Evolutionary conservation across 805 yeast genomes (phyloP).

Genomic region (Saccharomycopsis synnaedendra): DNA sequence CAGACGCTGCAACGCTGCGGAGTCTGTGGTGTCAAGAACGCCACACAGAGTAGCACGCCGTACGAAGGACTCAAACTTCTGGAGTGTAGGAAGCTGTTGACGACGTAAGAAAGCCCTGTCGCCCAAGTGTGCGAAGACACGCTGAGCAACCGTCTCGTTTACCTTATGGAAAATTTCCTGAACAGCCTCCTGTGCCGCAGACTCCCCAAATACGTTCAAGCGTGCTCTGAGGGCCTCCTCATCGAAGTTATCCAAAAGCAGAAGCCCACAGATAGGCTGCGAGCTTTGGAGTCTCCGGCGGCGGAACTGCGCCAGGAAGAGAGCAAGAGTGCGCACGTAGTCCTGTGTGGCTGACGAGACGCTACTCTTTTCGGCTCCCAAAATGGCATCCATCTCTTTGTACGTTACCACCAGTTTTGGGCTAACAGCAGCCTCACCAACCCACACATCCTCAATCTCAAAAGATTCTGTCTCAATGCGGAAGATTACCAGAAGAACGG

Average conservation of each 20-base stretch:
- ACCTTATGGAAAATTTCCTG: slow-evolving; percentile 73
- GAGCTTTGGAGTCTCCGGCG: slow-evolving; percentile 50
- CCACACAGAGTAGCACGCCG: slow-evolving; percentile 59
- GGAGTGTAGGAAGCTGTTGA: slow-evolving; percentile 73
- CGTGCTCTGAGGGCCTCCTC: slow-evolving; percentile 70
- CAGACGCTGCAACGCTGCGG: slow-evolving; percentile 63
- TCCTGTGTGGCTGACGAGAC: slow-evolving; percentile 49
- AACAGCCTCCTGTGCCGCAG: slow-evolving; percentile 43
- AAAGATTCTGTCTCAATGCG: slow-evolving; percentile 63
- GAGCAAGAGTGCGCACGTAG: slow-evolving; percentile 50
- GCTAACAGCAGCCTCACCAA: slow-evolving; percentile 58
- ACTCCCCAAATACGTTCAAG: slow-evolving; percentile 59
- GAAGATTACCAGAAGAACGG: slow-evolving; percentile 70
- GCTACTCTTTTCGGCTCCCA: slow-evolving; percentile 21
- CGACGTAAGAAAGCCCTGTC: slow-evolving; percentile 77
- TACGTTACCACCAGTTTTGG: slow-evolving; percentile 51
- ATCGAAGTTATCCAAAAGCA: slow-evolving; percentile 70
- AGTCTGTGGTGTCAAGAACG: slow-evolving; percentile 60
- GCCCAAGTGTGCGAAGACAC: slow-evolving; percentile 63
- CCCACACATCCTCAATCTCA: slow-evolving; percentile 64
- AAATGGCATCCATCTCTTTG: slow-evolving; percentile 42
- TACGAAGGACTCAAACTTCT: slow-evolving; percentile 69
- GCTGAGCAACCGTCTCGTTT: slow-evolving; percentile 78
- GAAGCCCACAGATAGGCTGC: slow-evolving; percentile 30
- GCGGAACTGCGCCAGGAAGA: slow-evolving; percentile 59